A percentile compares a stretch with the other conserved stretches of the same genome.
phyloP scores from a whole-genome alignment of 228 moss, liverwort and hornwort genomes.

The Sphagnum fallax region DNA sequence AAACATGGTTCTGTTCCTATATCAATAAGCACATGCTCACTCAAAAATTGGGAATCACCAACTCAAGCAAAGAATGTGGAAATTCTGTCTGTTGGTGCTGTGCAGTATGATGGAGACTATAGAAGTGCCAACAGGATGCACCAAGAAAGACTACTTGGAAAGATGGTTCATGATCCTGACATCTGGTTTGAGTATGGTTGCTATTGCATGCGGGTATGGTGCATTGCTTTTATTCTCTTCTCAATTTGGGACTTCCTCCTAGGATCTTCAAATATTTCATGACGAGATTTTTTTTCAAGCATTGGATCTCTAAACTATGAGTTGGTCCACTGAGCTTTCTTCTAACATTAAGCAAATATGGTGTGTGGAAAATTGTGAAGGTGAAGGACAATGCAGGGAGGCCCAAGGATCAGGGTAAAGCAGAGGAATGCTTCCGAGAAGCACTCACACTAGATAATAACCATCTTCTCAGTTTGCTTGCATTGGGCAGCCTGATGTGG shows the following conservation, averaged over 20 bases:
- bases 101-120: constrained; percentile 49
- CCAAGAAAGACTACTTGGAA: constrained; percentile 80
- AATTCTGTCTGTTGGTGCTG: neutral
- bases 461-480: constrained; percentile 60
- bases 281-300: no score
- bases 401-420: constrained; percentile 64
- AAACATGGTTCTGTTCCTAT: no score
- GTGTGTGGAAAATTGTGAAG: constrained; percentile 3
- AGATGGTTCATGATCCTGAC: constrained; percentile 37
- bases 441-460: constrained; percentile 58
- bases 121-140: constrained; percentile 54
- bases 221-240: neutral
- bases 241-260: no score
- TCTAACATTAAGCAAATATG: no score
- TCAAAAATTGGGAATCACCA: no score
- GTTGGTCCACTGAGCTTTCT: no score
- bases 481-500: constrained; percentile 85
- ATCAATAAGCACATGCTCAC: no score
- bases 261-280: no score
- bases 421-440: constrained; percentile 90
- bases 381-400: constrained; percentile 17
- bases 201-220: constrained; percentile 73
- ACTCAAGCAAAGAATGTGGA: neutral
- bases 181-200: constrained; percentile 97
- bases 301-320: no score